Conservation (phyloP, 139 green algal species). For the Raphidocelis subcapitata region DNA sequence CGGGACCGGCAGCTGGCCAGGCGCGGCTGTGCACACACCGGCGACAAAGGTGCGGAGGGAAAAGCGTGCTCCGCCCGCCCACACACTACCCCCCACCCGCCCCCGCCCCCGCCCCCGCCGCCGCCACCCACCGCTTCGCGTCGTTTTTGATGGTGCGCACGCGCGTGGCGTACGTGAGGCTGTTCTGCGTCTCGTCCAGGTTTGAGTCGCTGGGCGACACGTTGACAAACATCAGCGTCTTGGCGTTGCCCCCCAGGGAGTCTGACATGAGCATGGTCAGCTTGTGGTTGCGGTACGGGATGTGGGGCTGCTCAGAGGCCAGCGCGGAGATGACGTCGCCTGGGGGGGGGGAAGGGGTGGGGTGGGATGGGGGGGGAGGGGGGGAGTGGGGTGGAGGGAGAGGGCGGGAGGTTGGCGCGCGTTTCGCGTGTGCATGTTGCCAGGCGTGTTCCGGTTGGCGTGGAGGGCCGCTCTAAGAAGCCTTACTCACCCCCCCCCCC, state of each 20-base stretch:
- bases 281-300: constrained; percentile 98
- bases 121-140: constrained; percentile 29
- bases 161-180: constrained; percentile 81
- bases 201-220: constrained; percentile 78
- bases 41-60: no score
- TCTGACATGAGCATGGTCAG: constrained; percentile 98
- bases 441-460: no score
- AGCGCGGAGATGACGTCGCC: constrained; percentile 93
- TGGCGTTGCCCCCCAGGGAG: constrained; percentile 68
- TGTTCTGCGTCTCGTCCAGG: constrained; percentile 90
- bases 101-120: no score
- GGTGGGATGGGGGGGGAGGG: no score
- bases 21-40: no score
- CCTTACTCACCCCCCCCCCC: no score
- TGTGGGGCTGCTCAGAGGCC: constrained; percentile 80
- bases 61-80: no score
- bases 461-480: no score
- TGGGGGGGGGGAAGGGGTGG: background rate
- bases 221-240: constrained; percentile 88
- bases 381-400: background rate
- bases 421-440: no score
- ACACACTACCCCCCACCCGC: no score
- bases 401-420: background rate
- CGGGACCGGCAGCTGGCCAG: no score
- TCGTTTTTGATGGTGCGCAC: constrained; percentile 97